phyloP scores from a whole-genome alignment of 495 filamentous ascomycete species.

The Xylaria nigripes region DNA sequence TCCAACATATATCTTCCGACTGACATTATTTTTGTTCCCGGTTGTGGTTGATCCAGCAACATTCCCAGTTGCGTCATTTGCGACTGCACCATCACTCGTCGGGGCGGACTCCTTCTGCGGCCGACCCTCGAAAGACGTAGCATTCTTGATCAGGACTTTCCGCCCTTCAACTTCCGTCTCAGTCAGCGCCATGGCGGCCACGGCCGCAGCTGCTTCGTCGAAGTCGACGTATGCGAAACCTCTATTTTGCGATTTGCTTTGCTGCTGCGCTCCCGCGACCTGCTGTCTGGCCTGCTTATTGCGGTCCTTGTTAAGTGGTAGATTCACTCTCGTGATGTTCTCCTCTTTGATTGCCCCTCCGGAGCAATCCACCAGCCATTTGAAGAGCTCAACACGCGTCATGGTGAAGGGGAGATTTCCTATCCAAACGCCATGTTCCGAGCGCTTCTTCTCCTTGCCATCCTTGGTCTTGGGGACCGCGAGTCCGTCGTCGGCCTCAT shows the following conservation, averaged over 20 bases:
- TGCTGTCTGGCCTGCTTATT: constrained; percentile 24
- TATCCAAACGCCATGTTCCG: constrained; percentile 85
- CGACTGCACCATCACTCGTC: constrained; percentile 4
- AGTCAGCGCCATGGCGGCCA: constrained; percentile 65
- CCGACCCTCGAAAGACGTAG: constrained; percentile 76
- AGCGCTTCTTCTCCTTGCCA: constrained; percentile 45
- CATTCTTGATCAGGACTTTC: constrained; percentile 82
- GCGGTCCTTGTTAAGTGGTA: constrained; percentile 49
- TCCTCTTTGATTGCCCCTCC: constrained; percentile 55
- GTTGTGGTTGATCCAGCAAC: constrained; percentile 13
- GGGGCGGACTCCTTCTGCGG: constrained; percentile 39
- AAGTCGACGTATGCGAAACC: constrained; percentile 98
- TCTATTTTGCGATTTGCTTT: constrained; percentile 45
- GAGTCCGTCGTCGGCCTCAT: constrained; percentile 29
- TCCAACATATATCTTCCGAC: constrained; percentile 79
- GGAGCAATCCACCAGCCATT: constrained; percentile 63
- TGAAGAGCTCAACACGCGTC: constrained; percentile 60
- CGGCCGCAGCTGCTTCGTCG: constrained; percentile 52
- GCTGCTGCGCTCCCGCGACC: constrained; percentile 28
- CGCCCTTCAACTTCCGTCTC: constrained; percentile 71
- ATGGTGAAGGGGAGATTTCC: constrained; percentile 83
- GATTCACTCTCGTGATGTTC: constrained; percentile 72
- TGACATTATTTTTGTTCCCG: constrained; percentile 41
- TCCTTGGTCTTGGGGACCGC: constrained; percentile 25
- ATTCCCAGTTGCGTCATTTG: constrained; percentile 39